Conservation (phyloP, 2,329 filamentous ascomycete genomes). For the Pseudopyrenochaeta lycopersici region DNA sequence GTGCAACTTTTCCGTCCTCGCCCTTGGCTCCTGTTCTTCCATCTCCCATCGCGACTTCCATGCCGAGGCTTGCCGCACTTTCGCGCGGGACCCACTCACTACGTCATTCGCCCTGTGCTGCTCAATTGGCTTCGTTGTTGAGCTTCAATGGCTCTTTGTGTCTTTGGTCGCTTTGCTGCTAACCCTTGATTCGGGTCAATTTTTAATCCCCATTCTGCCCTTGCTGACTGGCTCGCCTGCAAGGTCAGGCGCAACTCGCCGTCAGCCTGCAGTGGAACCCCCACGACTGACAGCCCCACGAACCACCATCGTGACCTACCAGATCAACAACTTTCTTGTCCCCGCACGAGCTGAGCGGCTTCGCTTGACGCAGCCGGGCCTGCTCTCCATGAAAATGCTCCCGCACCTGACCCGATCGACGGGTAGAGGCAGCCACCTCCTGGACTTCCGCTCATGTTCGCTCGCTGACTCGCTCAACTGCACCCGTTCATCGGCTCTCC, state of each 20-base stretch:
- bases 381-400: no score
- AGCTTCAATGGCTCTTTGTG: slow-evolving; percentile 21
- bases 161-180: slow-evolving; percentile 11
- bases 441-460: not conserved
- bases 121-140: slow-evolving; percentile 2
- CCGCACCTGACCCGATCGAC: not conserved
- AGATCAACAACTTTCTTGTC: not conserved
- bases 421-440: not conserved
- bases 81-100: not conserved
- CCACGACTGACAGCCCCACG: slow-evolving; percentile 1
- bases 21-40: not conserved
- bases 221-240: slow-evolving; percentile 29
- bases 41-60: slow-evolving; percentile 7
- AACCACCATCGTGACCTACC: slow-evolving; percentile 11
- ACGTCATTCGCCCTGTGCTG: not conserved
- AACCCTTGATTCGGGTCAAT: slow-evolving; percentile 10
- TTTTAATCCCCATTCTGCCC: slow-evolving; percentile 5
- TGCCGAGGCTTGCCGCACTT: slow-evolving; percentile 4
- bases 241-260: slow-evolving; percentile 16
- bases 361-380: slow-evolving; percentile 1
- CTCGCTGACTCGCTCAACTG: not conserved
- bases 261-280: slow-evolving; percentile 12
- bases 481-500: not conserved
- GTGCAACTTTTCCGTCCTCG: slow-evolving; percentile 1
- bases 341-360: not conserved